Evolutionary conservation across 805 yeast species (phyloP).

Genomic region (Myxozyma sirexii): DNA sequence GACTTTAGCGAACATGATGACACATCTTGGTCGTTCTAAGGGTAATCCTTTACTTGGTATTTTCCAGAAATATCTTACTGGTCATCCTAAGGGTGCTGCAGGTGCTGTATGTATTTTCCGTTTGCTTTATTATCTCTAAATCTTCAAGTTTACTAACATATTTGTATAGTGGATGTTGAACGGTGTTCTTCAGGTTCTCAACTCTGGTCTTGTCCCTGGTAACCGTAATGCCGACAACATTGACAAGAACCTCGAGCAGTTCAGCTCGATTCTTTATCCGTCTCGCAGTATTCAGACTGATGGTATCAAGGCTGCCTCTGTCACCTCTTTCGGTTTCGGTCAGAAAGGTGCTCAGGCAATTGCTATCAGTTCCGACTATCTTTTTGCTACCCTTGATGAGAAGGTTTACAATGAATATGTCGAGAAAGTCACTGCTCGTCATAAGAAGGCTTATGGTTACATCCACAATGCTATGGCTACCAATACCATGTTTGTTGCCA

Average conservation of each 20-base stretch:
- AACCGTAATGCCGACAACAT: conserved; percentile 98
- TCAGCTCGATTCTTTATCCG: conserved; percentile 89
- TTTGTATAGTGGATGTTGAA: conserved; percentile 85
- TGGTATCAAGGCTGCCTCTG: conserved; percentile 95
- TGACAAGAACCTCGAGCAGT: conserved; percentile 79
- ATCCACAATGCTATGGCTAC: conserved; percentile 92
- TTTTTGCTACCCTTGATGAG: conserved; percentile 79
- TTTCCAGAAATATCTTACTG: conserved; percentile 98
- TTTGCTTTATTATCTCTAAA: background rate
- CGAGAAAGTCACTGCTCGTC: conserved; percentile 72
- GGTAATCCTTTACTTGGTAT: conserved; percentile 98
- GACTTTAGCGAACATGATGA: conserved; percentile 88
- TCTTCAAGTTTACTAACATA: background rate
- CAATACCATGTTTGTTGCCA: conserved; percentile 88
- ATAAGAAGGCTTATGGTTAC: conserved; percentile 88
- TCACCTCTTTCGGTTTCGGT: conserved; percentile 98
- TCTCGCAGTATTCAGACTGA: conserved; percentile 91
- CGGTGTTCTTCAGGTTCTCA: conserved; percentile 92
- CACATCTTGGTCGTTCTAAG: conserved; percentile 92
- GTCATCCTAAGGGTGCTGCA: conserved; percentile 99
- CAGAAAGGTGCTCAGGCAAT: conserved; percentile 99
- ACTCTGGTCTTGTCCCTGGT: conserved; percentile 95
- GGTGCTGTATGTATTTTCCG: conserved; percentile 61
- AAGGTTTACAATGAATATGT: conserved; percentile 71
- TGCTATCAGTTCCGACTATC: conserved; percentile 88